Evolutionary conservation across 2,329 filamentous ascomycete species (phyloP), one percentile per base, ranked within the genome.

Genomic region (Trichophyton simii): DNA sequence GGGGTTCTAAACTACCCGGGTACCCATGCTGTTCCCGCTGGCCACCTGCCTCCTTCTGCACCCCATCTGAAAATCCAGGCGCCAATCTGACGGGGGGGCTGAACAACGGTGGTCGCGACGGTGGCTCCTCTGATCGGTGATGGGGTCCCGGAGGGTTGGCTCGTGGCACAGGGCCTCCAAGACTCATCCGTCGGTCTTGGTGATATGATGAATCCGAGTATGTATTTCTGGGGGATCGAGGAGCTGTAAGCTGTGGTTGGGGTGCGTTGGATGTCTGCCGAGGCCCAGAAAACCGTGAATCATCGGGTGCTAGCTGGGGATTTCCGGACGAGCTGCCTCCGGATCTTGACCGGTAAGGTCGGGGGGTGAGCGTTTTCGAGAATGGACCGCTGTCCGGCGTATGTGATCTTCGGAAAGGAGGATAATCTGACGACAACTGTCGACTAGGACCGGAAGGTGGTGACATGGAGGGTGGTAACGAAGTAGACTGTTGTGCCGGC

Each of bases 311-410:
- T 9, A 67, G 34, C 41, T 62, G 60, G 36, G 63, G 22, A 50
- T 66, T 20, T 9, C 34, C 20, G n/a, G 42, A 20, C 1, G 69
- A 65, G 13, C 68, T 67, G 11, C 71, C 70, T 8, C 72, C 72
- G 0, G 74, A 76, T 44, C 70, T 70, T 34, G 74, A 73, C 48
- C 73, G 69, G 54, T 74, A 76, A 1, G 71, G 67, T 11, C 73
- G 71, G 15, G 68, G 66, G 5, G 68, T 63, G 46, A 69, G 68
- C 7, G 67, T 67, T 65, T 72, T 84, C 78, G 74, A 83, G 83
- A 61, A 79, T 55, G 80, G 77, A 63, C 20, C 50, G 44, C 85
- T 84, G 52, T 90, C 87, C n/a, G 87, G 87, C 0, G 87, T 90
- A 62, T 88, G 84, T 1, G 87, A 87, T 63, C 87, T 80, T 64